Evolutionary conservation across 257 asterid genomes (phyloP).

Genomic region (Rehmannia glutinosa): DNA sequence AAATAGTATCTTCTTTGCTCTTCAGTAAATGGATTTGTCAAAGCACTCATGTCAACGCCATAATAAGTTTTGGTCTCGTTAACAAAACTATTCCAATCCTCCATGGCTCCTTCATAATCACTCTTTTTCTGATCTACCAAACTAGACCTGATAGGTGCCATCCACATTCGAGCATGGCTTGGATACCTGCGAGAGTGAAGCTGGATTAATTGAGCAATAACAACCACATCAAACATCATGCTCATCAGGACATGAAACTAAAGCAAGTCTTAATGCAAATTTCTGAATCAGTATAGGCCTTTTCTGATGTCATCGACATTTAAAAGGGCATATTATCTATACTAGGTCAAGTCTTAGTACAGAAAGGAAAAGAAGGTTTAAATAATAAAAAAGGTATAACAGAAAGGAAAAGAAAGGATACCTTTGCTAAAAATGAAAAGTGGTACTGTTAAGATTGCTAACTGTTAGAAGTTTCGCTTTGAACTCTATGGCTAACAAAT

Average conservation of each 20-base stretch:
- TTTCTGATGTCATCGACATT: too few relatives aligned
- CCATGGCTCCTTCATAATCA: slow-evolving; percentile 65
- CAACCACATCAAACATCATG: not conserved
- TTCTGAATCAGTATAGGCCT: not conserved
- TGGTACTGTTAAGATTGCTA: too few relatives aligned
- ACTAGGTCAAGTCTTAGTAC: too few relatives aligned
- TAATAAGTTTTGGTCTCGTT: slow-evolving; percentile 56
- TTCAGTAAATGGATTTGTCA: slow-evolving; percentile 61
- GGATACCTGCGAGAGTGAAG: slow-evolving; percentile 71
- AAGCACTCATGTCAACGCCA: slow-evolving; percentile 87
- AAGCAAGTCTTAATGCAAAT: not conserved
- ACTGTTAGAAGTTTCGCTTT: too few relatives aligned
- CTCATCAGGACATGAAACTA: not conserved
- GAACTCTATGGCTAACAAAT: too few relatives aligned
- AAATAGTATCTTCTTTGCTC: slow-evolving; percentile 83
- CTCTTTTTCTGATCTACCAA: slow-evolving; percentile 60
- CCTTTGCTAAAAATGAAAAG: too few relatives aligned
- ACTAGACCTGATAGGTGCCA: slow-evolving; percentile 79
- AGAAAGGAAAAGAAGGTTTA: too few relatives aligned
- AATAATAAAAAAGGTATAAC: too few relatives aligned
- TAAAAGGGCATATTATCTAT: too few relatives aligned
- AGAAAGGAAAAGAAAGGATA: too few relatives aligned
- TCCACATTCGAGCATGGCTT: slow-evolving; percentile 97
- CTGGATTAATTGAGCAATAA: slow-evolving; percentile 6
- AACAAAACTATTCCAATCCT: slow-evolving; percentile 70